Percentiles rank a stretch among this genome's conserved stretches.
These are phyloP conservation scores for Nakazawaea wickerhamii DNA, from an alignment of 805 yeast species.

Conservation along the genomic window DNA sequence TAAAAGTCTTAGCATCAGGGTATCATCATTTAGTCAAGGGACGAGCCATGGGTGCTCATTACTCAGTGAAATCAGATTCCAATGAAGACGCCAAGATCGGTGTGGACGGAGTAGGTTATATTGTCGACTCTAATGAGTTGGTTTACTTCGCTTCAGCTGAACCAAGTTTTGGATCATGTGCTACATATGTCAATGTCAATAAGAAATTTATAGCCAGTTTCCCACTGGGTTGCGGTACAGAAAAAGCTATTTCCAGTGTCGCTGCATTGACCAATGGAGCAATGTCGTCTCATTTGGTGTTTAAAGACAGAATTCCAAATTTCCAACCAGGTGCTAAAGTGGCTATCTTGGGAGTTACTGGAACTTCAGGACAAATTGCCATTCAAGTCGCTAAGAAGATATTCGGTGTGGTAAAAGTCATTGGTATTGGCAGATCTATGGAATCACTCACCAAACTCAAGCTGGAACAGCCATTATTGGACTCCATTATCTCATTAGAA, in stretches of 20 bases:
- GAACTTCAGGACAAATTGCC: slow-evolving; percentile 3
- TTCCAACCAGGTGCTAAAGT: neutral
- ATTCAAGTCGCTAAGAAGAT: slow-evolving; percentile 1
- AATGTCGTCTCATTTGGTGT: neutral
- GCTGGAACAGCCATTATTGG: slow-evolving; percentile 3
- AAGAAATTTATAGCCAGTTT: neutral
- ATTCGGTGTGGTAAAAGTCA: slow-evolving; percentile 1
- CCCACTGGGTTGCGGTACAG: neutral
- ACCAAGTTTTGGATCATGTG: slow-evolving; percentile 4
- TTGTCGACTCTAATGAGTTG: neutral
- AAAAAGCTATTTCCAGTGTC: neutral
- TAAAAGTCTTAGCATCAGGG: slow-evolving; percentile 2
- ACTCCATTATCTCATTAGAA: neutral
- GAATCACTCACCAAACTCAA: neutral
- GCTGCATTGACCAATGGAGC: slow-evolving; percentile 3
- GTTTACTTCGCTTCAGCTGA: slow-evolving; percentile 1
- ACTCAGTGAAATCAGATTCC: neutral
- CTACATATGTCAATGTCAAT: neutral
- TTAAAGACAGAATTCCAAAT: neutral
- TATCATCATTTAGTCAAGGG: slow-evolving; percentile 3
- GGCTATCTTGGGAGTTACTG: slow-evolving; percentile 4
- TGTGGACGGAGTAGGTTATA: slow-evolving; percentile 2
- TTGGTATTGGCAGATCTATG: neutral
- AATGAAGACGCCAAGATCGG: neutral
- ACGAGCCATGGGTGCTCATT: slow-evolving; percentile 3